Base-by-base conservation (phyloP, 495 filamentous ascomycete genomes). In the Lepidopterella palustris region DNA sequence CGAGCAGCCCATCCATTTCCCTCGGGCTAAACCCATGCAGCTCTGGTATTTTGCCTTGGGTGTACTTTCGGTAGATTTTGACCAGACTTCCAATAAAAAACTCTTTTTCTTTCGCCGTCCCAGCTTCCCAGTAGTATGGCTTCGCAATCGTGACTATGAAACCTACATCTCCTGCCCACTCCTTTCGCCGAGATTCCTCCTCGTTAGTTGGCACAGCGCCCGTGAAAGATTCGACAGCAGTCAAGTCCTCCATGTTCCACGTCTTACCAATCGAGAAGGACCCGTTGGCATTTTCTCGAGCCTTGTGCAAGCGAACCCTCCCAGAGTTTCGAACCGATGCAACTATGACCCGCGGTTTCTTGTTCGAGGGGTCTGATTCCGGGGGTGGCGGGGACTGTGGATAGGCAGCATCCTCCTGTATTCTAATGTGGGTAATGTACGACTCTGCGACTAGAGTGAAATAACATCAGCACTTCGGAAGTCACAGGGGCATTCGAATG, bases 201-300 rank as follows among this genome's bases (percentile, higher is more conserved):
- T 77, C 79, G 20, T 67, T 79, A 23, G 68, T 69, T 3, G 81
- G 78, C 11, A 73, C 60, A 3, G 81, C 73, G 29, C 82, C 78
- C 10, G 76, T 81, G 68, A 84, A 96, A 2, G 89, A 93, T 72
- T 92, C 84, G 56, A 98, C 87, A 24, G 78, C 77, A 6, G 78
- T 78, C 31, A 98, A 75, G 66, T 97, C 92, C 68, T 97, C 91
- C 54, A 98, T 78, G 69, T 87, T 85, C 93, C 93, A 98, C 3
- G 92, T 97, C 74, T 98, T 98, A 40, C 93, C 93, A 66, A 98
- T 97, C 5, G 93, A 97, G 73, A 96, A 98, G 3, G 88, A 82
- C 27, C 90, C 89, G 74, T 97, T 95, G 45, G 80, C 79, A 71
- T 98, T 98, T 71, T 98, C 95, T 61, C 95, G 84, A 51, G 89